Evolutionary conservation across 768 basidiomycete genomes (phyloP), one percentile per base, ranked within the genome.

Genomic region (Xanthoconium purpureum): DNA sequence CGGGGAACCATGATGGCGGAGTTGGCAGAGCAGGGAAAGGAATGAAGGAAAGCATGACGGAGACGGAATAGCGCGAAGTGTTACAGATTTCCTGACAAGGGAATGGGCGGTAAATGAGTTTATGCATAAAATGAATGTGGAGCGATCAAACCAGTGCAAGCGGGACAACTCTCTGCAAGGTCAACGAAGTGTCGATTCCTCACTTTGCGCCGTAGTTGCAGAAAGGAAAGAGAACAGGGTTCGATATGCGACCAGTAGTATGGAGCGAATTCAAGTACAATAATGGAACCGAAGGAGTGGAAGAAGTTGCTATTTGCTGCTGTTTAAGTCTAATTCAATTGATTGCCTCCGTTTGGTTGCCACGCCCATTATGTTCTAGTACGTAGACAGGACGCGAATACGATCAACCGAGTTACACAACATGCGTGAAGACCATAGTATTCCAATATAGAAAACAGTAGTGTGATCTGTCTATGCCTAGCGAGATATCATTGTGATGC

Each of bases 1-100:
- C 94, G 28, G 92, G 92, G 75, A 88, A 96, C 94, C 94, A 97
- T 79, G 94, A 94, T 50, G 88, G 88, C 32, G 91, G 86, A 45
- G 76, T 73, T 43, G 89, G 84, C 24, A 94, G 80, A 53, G 74
- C 73, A 54, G 80, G 78, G 56, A 76, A 72, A 36, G 71, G 69
- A 47, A 79, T 62, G 62, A 62, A 62, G 45, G 67, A 65, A 57
- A 76, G 60, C 74, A 74, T 75, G 56, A 58, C 50, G 37, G 37
- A 20, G 46, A 42, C 44, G 54, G 62, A 59, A 67, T 37, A 38
- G 28, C n/a, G n/a, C 9, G 12, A 32, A 13, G n/a, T 48, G 54
- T 44, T 50, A 38, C 40, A 33, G 44, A 46, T 18, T 53, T 53
- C 61, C 60, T 55, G 58, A 42, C 58, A 53, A 53, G 39, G 63